Conservation (phyloP, 1,284 basidiomycete genomes). For the Irpex sp. region DNA sequence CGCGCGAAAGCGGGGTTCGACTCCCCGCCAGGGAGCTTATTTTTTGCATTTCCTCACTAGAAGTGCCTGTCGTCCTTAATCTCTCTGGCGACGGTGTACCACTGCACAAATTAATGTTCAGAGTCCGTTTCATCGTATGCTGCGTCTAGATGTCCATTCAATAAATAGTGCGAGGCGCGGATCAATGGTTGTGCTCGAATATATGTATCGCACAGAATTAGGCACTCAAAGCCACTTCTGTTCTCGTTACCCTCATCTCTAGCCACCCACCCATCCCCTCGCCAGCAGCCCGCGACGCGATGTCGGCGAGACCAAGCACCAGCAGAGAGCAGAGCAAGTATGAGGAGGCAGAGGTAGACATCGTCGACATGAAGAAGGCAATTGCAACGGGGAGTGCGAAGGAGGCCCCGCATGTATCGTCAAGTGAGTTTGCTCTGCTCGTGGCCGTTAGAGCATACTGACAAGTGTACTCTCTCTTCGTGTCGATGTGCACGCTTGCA, state of each 20-base stretch:
- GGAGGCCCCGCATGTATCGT: slow-evolving; percentile 33
- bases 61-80: not conserved
- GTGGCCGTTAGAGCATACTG: not conserved
- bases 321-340: slow-evolving; percentile 3
- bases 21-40: slow-evolving; percentile 34
- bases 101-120: too few relatives aligned
- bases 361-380: slow-evolving; percentile 60
- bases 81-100: too few relatives aligned
- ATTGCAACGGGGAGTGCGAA: slow-evolving; percentile 48
- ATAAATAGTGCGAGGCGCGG: not conserved
- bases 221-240: not conserved
- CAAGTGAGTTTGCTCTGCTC: slow-evolving; percentile 30
- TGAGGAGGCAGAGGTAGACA: slow-evolving; percentile 37
- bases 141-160: too few relatives aligned
- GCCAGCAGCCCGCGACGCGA: not conserved
- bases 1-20: slow-evolving; percentile 40
- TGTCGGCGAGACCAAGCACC: not conserved
- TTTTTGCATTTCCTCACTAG: not conserved
- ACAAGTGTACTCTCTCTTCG: not conserved
- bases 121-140: too few relatives aligned
- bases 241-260: not conserved
- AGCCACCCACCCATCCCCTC: not conserved
- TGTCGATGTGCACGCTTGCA: not conserved
- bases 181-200: not conserved
- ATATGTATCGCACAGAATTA: too few relatives aligned